These are phyloP conservation scores for Clitopilus passeckerianus DNA, from an alignment of 768 basidiomycete species.

Conservation along the genomic window DNA sequence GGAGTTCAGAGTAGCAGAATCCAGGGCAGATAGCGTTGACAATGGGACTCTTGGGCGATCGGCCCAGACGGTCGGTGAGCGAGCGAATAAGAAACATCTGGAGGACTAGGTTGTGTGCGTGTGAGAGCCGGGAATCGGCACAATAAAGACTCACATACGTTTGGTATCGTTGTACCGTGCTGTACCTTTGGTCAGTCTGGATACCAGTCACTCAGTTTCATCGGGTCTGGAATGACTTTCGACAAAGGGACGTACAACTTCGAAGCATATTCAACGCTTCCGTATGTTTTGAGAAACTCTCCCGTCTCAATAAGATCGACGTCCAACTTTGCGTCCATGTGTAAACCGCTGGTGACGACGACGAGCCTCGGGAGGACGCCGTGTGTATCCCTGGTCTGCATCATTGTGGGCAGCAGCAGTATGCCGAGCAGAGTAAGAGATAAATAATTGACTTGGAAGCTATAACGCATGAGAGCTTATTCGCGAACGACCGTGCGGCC, in stretches of 20 bases:
- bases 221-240: neutral
- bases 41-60: too few species aligned
- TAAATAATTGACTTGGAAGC: conserved; percentile 44
- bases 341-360: conserved; percentile 40
- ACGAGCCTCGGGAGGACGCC: conserved; percentile 29
- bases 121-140: too few species aligned
- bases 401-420: conserved; percentile 36
- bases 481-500: neutral
- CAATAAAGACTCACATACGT: neutral
- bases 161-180: neutral
- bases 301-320: conserved; percentile 15
- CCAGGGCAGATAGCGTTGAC: too few species aligned
- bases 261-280: conserved; percentile 22
- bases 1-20: too few species aligned
- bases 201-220: neutral
- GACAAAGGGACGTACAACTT: conserved; percentile 12
- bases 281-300: conserved; percentile 24
- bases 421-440: conserved; percentile 33
- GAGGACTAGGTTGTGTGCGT: too few species aligned
- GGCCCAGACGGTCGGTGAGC: too few species aligned
- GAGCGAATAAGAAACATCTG: too few species aligned
- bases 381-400: conserved; percentile 27
- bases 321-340: conserved; percentile 22
- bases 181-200: neutral
- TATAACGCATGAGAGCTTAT: conserved; percentile 9